These are phyloP conservation scores for Claviceps fusiformis DNA, from an alignment of 2,329 filamentous ascomycete species.

Conservation along the genomic window DNA sequence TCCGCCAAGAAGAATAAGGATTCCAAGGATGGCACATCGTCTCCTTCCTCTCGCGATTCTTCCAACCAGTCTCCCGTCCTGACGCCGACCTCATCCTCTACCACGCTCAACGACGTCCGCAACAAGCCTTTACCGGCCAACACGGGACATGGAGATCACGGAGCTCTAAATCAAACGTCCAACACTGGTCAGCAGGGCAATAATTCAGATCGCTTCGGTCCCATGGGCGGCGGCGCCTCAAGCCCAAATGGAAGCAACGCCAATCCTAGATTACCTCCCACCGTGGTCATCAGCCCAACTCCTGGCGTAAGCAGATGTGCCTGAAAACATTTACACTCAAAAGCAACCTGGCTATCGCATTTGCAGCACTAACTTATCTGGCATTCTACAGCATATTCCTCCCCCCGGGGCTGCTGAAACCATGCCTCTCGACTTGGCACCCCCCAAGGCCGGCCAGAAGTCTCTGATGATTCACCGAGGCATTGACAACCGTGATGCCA, in stretches of 20 bases:
- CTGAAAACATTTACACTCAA: neutral
- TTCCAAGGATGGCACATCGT: conserved; percentile 63
- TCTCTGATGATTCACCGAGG: conserved; percentile 70
- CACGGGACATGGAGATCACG: conserved; percentile 30
- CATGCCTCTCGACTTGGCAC: conserved; percentile 93
- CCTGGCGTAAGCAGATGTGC: conserved; percentile 53
- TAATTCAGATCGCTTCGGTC: conserved; percentile 29
- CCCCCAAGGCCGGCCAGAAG: conserved; percentile 83
- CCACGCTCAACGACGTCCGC: conserved; percentile 70
- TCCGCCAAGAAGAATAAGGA: conserved; percentile 66
- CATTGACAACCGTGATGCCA: conserved; percentile 80
- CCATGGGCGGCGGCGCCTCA: conserved; percentile 19
- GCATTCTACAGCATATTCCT: conserved; percentile 53
- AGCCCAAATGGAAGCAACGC: conserved; percentile 23
- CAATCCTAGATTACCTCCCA: conserved; percentile 50
- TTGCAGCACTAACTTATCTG: neutral
- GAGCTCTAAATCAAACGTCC: conserved; percentile 26
- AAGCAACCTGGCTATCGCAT: neutral
- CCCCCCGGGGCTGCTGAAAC: conserved; percentile 90
- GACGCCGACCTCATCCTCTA: conserved; percentile 82
- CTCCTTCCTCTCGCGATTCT: conserved; percentile 50
- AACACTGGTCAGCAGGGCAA: conserved; percentile 23
- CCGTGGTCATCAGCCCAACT: conserved; percentile 89
- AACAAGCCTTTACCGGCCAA: conserved; percentile 63
- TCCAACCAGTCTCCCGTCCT: conserved; percentile 46